Base-by-base conservation (phyloP, 2,329 filamentous ascomycete genomes). In the Beauveria sp. region DNA sequence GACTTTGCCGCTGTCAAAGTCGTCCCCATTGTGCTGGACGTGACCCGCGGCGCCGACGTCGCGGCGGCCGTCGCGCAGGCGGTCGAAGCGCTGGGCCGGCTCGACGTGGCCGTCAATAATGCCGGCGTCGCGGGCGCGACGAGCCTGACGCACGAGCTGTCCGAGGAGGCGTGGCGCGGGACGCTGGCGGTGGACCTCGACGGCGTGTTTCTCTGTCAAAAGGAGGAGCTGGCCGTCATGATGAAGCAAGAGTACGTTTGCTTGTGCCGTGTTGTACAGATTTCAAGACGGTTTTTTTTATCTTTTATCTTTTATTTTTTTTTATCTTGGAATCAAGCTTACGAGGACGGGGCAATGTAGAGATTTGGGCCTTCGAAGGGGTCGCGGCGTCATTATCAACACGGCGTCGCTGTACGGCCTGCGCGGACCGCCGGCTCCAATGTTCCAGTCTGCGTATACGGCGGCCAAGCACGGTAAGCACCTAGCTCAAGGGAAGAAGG, bases 181-280 rank as follows among this genome's bases (percentile, higher is more conserved):
- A 55, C 53, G 53, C 24, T 55, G 6, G n/a, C 53, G 1, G 65
- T 85, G 3, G 75, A 78, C 61, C 71, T 84, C 51, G 82, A 86
- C 63, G 73, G 84, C 24, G 78, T 85, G 0, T 85, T 81, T 77
- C 71, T 82, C 26, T 84, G 82, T 63, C 80, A 85, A 66, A 73
- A 76, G 55, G 82, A 80, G 46, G 74, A 85, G 68, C 70, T 84
- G 18, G 67, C 67, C 3, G 71, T 77, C 50, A 84, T 84, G 80
- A 63, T 81, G 18, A 72, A 73, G 48, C 81, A 84, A 66, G 76
- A 81, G 70, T 76, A 66, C 61, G 69, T 62, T 10, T 37, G 12
- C 34, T 5, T 14, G 34, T 5, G 34, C 12, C 34, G 34, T 14
- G 12, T 16, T 14, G 1, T 5, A 34, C 30, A 34, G 30, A 1